These are phyloP conservation scores for Histomonas meleagridis DNA, from an alignment of 208 protist species.

Conservation along the genomic window DNA sequence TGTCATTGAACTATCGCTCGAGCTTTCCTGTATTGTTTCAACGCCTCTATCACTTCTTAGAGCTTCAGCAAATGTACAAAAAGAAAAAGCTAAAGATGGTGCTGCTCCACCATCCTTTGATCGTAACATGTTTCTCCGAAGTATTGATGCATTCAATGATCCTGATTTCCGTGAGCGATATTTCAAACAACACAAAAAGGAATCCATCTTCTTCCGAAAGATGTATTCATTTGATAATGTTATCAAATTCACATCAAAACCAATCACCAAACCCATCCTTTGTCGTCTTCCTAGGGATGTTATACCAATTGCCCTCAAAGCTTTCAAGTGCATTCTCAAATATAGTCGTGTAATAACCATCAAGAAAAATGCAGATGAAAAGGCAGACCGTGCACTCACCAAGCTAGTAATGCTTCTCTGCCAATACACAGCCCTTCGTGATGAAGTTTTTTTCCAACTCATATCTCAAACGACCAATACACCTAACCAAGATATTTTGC, in stretches of 20 bases:
- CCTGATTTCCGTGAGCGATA: too few species aligned
- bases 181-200: too few species aligned
- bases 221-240: too few species aligned
- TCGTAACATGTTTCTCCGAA: too few species aligned
- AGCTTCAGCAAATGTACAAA: too few species aligned
- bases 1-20: background rate
- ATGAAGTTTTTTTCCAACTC: conserved; percentile 10
- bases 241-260: background rate
- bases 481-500: background rate
- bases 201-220: too few species aligned
- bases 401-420: background rate
- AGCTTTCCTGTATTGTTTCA: background rate
- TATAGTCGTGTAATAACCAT: background rate
- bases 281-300: background rate
- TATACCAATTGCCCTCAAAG: background rate
- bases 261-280: background rate
- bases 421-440: background rate
- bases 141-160: too few species aligned
- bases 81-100: too few species aligned
- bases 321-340: background rate
- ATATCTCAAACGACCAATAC: background rate
- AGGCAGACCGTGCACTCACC: too few species aligned
- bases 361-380: background rate
- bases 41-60: background rate
- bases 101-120: too few species aligned